Base-by-base conservation (phyloP, 179 eudicot genomes). In the Beta macrorhiza region DNA sequence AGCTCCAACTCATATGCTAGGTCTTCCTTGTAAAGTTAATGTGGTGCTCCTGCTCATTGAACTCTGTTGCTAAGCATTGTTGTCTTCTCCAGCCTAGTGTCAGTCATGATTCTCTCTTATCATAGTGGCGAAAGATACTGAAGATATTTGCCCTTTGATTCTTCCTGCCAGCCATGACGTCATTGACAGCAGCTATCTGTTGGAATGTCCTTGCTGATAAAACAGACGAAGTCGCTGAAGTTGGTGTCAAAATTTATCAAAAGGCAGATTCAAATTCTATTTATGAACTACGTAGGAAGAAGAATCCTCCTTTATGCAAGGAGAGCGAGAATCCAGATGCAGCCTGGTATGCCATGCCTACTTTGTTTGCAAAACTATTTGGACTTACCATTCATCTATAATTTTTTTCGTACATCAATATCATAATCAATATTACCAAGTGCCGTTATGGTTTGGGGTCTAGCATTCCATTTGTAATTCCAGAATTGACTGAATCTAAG, bases 121-220 rank as follows among this genome's bases (percentile, higher is more conserved):
- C 25, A 20, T 65, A 65, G 71, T 10, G 25, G 58, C 47, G 3
- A n/a, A 61, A 29, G 64, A 29, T 42, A 49, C 55, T 69, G 74
- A 68, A 11, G 42, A 64, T 59, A 53, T 52, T 74, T 73, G 44
- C 58, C 72, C 52, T 70, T 76, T 78, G 45, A 53, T 72, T 86
- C 49, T 77, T 77, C 82, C 83, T 85, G 80, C 75, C 96, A 96
- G 99, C 90, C 75, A 89, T 92, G 93, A 83, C 92, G 67, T 84
- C 76, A 59, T 81, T 92, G 82, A 96, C 90, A 22, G 89, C 98
- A 82, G 91, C 97, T 42, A 84, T 96, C 49, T 94, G 98, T 81
- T 96, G 98, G 99, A 96, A 94, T 85, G 89, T 93, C 84, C 85
- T 96, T 87, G 94, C 95, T 86, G 95, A 96, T 85, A 96, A 89